Conservation (phyloP, 306 rosid species). For the Cicer yamashitae region DNA sequence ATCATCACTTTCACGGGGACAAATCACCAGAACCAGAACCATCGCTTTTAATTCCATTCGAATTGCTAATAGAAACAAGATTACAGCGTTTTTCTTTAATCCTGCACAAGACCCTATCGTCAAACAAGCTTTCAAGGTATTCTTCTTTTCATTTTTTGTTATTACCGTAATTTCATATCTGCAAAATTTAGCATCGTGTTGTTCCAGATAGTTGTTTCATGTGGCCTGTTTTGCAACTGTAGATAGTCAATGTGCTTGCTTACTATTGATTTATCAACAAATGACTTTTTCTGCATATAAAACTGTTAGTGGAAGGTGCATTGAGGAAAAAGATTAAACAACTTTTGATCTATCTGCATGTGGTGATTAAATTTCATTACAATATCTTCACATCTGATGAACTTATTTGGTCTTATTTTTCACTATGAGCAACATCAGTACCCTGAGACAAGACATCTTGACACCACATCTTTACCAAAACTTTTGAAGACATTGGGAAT, state of each 20-base stretch:
- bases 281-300: constrained; percentile 21
- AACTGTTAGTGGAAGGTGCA: constrained; percentile 5
- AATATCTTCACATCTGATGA: constrained; percentile 13
- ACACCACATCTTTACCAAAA: no score
- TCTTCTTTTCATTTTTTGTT: background rate
- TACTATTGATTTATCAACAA: background rate
- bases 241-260: background rate
- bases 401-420: background rate
- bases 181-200: constrained; percentile 7
- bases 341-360: background rate
- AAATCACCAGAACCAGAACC: constrained; percentile 26
- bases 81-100: constrained; percentile 67
- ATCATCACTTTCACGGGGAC: constrained; percentile 3
- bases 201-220: constrained; percentile 4
- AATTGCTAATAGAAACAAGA: constrained; percentile 32
- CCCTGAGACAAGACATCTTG: no score
- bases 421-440: no score
- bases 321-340: background rate
- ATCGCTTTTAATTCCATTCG: constrained; percentile 27
- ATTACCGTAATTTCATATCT: background rate
- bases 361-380: constrained; percentile 3
- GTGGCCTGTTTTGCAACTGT: background rate
- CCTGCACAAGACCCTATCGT: constrained; percentile 71
- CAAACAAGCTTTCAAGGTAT: constrained; percentile 76
- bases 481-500: no score